phyloP scores from a whole-genome alignment of 176 grass and related monocot species.

The Oryza glaberrima region DNA sequence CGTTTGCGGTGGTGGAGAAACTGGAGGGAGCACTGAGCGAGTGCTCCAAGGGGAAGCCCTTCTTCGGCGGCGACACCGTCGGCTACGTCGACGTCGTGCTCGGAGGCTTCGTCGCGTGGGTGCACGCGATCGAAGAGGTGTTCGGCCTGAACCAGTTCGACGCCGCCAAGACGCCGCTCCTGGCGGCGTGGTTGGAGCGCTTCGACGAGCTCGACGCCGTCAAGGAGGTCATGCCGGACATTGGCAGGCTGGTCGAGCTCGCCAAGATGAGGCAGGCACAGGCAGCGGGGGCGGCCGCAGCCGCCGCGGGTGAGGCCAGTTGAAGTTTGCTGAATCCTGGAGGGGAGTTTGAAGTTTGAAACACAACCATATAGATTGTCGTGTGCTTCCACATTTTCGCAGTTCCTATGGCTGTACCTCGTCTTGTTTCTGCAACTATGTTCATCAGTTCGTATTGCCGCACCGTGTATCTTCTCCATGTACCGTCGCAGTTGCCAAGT shows the following conservation, averaged over 20 bases:
- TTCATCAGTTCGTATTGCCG: too few relatives aligned
- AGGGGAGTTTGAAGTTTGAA: too few relatives aligned
- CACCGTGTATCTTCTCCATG: too few relatives aligned
- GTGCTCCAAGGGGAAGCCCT: slow-evolving; percentile 37
- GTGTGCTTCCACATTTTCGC: too few relatives aligned
- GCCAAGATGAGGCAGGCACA: background rate
- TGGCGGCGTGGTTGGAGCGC: slow-evolving; percentile 45
- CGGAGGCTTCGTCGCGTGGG: slow-evolving; percentile 7
- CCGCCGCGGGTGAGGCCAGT: too few relatives aligned
- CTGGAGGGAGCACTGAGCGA: slow-evolving; percentile 46
- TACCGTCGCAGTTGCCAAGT: too few relatives aligned
- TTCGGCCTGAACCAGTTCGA: slow-evolving; percentile 23
- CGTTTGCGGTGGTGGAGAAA: background rate
- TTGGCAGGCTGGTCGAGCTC: background rate
- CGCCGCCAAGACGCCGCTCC: slow-evolving; percentile 25
- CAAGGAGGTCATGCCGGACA: slow-evolving; percentile 40
- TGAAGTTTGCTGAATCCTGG: too few relatives aligned
- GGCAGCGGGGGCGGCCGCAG: background rate
- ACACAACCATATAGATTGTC: too few relatives aligned
- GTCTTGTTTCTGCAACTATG: too few relatives aligned
- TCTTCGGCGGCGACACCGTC: slow-evolving; percentile 54
- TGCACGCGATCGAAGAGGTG: background rate
- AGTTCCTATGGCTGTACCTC: too few relatives aligned
- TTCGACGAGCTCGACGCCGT: slow-evolving; percentile 41
- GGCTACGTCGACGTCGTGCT: slow-evolving; percentile 59